Evolutionary conservation across 2,329 filamentous ascomycete genomes (phyloP).

Genomic region (Emmonsiellopsis sp.): DNA sequence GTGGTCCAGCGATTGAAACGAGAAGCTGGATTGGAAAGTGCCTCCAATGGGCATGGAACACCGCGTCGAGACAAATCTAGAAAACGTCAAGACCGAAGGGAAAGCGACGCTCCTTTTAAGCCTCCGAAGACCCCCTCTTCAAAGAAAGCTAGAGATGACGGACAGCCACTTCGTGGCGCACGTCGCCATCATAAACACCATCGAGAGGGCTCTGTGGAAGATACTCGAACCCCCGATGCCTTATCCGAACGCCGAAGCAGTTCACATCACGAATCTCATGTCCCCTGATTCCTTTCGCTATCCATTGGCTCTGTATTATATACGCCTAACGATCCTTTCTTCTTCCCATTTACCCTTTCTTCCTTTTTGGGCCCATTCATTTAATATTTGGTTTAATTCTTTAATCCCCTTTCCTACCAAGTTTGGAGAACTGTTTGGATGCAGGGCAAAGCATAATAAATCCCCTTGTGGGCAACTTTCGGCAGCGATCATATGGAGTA

Average conservation of each 20-base stretch:
- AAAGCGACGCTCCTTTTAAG: background rate
- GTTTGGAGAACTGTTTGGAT: too few relatives aligned
- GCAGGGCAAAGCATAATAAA: too few relatives aligned
- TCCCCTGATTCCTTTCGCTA: background rate
- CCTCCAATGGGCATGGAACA: background rate
- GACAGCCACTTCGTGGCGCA: background rate
- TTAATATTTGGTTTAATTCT: too few relatives aligned
- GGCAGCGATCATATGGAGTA: too few relatives aligned
- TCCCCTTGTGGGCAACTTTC: too few relatives aligned
- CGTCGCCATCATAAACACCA: background rate
- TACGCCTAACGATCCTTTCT: too few relatives aligned
- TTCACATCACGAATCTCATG: background rate
- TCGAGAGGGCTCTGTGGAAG: background rate
- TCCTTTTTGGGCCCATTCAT: too few relatives aligned
- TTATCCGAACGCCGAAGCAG: background rate
- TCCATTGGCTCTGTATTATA: too few relatives aligned
- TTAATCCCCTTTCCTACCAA: too few relatives aligned
- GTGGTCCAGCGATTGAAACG: conserved; percentile 49
- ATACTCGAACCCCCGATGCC: background rate
- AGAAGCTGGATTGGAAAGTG: conserved; percentile 28
- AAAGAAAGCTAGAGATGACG: too few relatives aligned
- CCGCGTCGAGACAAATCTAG: background rate
- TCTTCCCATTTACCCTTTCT: too few relatives aligned
- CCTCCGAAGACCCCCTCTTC: background rate
- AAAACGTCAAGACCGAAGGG: background rate